phyloP scores from a whole-genome alignment of 2,329 filamentous ascomycete genomes.

The Colletotrichum spaethianum region DNA sequence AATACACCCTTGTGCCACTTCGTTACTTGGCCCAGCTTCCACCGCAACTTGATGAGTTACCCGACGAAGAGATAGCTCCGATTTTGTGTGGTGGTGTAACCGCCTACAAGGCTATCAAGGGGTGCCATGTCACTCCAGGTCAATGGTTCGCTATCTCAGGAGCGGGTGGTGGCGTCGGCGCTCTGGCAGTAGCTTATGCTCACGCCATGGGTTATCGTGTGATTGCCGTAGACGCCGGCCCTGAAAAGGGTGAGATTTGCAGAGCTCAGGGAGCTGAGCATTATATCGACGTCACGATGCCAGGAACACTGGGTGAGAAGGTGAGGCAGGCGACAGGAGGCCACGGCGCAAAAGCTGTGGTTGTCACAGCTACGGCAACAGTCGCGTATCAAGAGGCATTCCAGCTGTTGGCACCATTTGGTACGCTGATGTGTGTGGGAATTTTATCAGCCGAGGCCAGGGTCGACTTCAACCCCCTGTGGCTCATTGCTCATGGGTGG shows the following conservation, averaged over 20 bases:
- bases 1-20: slow-evolving; percentile 54
- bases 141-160: slow-evolving; percentile 56
- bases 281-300: slow-evolving; percentile 52
- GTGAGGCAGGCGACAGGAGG: slow-evolving; percentile 46
- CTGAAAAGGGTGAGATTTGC: slow-evolving; percentile 48
- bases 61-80: slow-evolving; percentile 56
- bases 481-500: slow-evolving; percentile 53
- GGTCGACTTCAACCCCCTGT: slow-evolving; percentile 51
- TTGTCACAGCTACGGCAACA: slow-evolving; percentile 50
- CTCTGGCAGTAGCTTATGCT: slow-evolving; percentile 55
- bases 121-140: slow-evolving; percentile 48
- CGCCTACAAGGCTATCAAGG: slow-evolving; percentile 58
- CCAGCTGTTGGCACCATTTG: slow-evolving; percentile 54
- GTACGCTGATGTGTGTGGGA: slow-evolving; percentile 57
- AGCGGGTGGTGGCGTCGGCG: slow-evolving; percentile 57
- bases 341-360: slow-evolving; percentile 46
- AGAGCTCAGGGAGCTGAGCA: slow-evolving; percentile 52
- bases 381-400: slow-evolving; percentile 53
- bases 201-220: slow-evolving; percentile 59
- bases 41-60: slow-evolving; percentile 44
- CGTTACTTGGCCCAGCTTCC: slow-evolving; percentile 52
- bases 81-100: slow-evolving; percentile 60
- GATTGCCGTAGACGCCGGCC: slow-evolving; percentile 55
- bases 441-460: slow-evolving; percentile 48
- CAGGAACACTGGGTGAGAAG: slow-evolving; percentile 44